These are phyloP conservation scores for Euphorbia lathyris DNA, from an alignment of 345 rosid species.

Conservation along the genomic window DNA sequence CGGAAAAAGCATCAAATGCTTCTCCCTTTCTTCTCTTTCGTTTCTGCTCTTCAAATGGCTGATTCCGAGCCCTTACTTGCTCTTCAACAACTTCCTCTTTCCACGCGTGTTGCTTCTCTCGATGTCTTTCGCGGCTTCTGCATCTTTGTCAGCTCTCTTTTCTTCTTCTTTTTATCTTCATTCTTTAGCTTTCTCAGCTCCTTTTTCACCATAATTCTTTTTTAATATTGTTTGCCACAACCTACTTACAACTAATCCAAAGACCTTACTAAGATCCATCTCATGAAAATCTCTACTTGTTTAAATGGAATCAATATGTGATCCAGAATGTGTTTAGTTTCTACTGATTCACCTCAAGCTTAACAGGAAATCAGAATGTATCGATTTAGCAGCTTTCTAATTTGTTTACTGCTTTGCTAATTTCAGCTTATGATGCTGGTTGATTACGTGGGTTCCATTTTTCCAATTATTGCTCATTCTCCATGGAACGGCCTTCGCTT, in stretches of 20 bases:
- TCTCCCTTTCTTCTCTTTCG: too few species aligned
- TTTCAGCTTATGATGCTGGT: conserved; percentile 43
- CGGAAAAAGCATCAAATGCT: background rate
- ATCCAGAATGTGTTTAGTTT: background rate
- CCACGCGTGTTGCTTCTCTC: conserved; percentile 36
- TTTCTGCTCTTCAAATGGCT: background rate
- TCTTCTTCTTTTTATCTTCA: background rate
- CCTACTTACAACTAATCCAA: too few species aligned
- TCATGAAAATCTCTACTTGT: background rate
- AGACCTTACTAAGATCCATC: too few species aligned
- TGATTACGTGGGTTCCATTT: conserved; percentile 41
- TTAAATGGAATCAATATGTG: background rate
- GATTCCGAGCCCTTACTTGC: background rate
- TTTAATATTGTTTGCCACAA: background rate
- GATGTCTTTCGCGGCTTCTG: conserved; percentile 54
- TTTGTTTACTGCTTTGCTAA: background rate
- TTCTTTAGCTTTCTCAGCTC: background rate
- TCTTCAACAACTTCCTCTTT: background rate
- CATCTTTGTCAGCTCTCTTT: conserved; percentile 34
- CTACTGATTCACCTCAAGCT: too few species aligned
- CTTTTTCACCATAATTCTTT: background rate
- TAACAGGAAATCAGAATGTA: too few species aligned
- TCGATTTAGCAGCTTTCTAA: background rate
- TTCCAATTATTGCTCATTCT: conserved; percentile 40
- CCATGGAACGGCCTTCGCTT: conserved; percentile 46